phyloP scores from a whole-genome alignment of 192 early-diverging fungal genomes.

The Backusella sp. region DNA sequence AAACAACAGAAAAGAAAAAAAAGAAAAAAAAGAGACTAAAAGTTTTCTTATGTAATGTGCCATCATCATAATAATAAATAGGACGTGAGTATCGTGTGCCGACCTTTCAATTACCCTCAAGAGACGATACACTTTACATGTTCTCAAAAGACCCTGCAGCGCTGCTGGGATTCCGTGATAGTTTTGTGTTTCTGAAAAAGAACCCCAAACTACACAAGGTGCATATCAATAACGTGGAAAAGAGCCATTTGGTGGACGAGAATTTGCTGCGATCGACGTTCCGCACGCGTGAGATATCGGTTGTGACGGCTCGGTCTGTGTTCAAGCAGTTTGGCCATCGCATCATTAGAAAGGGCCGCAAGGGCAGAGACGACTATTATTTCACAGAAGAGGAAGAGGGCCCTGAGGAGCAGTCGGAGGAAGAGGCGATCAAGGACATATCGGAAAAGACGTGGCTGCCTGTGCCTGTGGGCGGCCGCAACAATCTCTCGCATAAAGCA shows the following conservation, averaged over 20 bases:
- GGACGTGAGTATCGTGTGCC: conserved; percentile 82
- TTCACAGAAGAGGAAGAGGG: conserved; percentile 40
- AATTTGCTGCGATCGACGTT: conserved; percentile 64
- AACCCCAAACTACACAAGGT: conserved; percentile 78
- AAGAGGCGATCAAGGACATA: conserved; percentile 7
- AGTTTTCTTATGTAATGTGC: not conserved
- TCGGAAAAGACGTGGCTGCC: not conserved
- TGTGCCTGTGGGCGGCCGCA: not conserved
- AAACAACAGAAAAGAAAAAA: not conserved
- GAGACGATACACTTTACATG: conserved; percentile 76
- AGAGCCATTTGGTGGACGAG: conserved; percentile 61
- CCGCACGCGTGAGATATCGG: conserved; percentile 65
- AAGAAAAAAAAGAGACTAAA: not conserved
- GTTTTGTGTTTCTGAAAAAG: conserved; percentile 90
- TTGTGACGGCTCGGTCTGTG: conserved; percentile 71
- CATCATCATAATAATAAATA: conserved; percentile 14
- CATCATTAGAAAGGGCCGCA: conserved; percentile 63
- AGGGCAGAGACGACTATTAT: conserved; percentile 75
- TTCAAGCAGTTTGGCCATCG: conserved; percentile 73
- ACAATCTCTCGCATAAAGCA: conserved; percentile 1
- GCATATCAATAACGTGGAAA: conserved; percentile 77
- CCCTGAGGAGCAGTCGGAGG: conserved; percentile 20
- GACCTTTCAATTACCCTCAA: conserved; percentile 73
- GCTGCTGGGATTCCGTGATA: conserved; percentile 83
- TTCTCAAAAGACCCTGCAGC: conserved; percentile 89